Evolutionary conservation across 495 filamentous ascomycete species (phyloP).

Genomic region (Hypoxylon perforatum): DNA sequence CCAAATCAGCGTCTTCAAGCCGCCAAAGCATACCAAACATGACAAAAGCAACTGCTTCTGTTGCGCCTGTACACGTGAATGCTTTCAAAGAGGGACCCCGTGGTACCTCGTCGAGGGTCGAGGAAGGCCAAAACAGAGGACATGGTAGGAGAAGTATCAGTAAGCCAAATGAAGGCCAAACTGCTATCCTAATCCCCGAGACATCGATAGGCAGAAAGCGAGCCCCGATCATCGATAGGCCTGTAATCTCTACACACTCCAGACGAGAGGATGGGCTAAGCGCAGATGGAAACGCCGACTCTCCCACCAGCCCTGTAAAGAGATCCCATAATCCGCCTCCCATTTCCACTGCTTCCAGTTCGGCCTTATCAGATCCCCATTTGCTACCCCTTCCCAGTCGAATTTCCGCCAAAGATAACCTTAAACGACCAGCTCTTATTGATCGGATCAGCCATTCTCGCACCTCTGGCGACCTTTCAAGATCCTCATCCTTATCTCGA

Average conservation of each 20-base stretch:
- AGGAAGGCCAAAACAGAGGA: conserved; percentile 47
- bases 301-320: conserved; percentile 54
- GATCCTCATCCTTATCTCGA: conserved; percentile 71
- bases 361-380: conserved; percentile 41
- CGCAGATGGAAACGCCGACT: conserved; percentile 55
- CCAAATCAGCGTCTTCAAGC: conserved; percentile 64
- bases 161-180: conserved; percentile 47
- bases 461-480: conserved; percentile 60
- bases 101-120: conserved; percentile 50
- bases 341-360: conserved; percentile 19
- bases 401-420: conserved; percentile 37
- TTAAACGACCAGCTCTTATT: conserved; percentile 57
- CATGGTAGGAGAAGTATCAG: conserved; percentile 50
- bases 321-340: conserved; percentile 46
- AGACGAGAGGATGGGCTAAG: conserved; percentile 54
- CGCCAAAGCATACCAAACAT: conserved; percentile 61
- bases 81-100: conserved; percentile 62
- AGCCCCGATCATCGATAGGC: conserved; percentile 50
- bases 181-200: conserved; percentile 29
- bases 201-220: conserved; percentile 49
- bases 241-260: conserved; percentile 43
- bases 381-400: conserved; percentile 37
- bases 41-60: conserved; percentile 51
- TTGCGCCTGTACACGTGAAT: conserved; percentile 68
- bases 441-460: conserved; percentile 60